phyloP scores from a whole-genome alignment of 306 rosid genomes.

The Vicia sativa region DNA sequence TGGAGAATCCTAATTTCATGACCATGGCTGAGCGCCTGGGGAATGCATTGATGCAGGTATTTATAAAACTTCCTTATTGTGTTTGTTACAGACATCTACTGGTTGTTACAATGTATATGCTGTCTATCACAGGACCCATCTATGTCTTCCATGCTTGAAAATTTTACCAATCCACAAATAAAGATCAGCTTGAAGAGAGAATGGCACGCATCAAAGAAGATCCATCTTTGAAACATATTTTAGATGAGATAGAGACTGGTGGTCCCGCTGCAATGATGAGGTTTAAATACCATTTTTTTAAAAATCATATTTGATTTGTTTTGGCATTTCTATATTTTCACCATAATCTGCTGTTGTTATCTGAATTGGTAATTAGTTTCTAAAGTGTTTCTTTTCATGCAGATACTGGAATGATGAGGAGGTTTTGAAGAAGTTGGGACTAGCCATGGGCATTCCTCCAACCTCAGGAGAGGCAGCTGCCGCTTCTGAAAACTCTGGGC shows the following conservation, averaged over 20 bases:
- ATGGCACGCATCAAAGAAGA: constrained; percentile 93
- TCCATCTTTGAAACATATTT: constrained; percentile 92
- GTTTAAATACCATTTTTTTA: constrained; percentile 43
- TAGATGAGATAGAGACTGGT: constrained; percentile 92
- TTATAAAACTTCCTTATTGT: background rate
- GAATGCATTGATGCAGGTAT: constrained; percentile 93
- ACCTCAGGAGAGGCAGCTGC: constrained; percentile 66
- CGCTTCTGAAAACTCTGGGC: constrained; percentile 64
- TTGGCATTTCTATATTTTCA: constrained; percentile 3
- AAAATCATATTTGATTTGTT: constrained; percentile 20
- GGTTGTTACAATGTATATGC: constrained; percentile 24
- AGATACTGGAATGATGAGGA: constrained; percentile 96
- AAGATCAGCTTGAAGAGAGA: constrained; percentile 94
- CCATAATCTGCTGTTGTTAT: constrained; percentile 5
- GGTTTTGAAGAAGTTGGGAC: constrained; percentile 78
- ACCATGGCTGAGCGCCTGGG: constrained; percentile 98
- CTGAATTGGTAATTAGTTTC: constrained; percentile 24
- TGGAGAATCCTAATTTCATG: constrained; percentile 98
- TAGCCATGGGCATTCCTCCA: constrained; percentile 79
- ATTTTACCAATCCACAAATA: constrained; percentile 78
- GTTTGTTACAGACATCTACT: constrained; percentile 21
- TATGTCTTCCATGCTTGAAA: constrained; percentile 85
- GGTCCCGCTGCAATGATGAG: constrained; percentile 99
- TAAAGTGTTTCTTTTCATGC: constrained; percentile 28
- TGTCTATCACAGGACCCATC: constrained; percentile 80